Percentiles rank a stretch among this genome's conserved stretches.
These are phyloP conservation scores for Aegilops bicornis DNA, from an alignment of 176 grass and related monocot species.

Conservation along the genomic window DNA sequence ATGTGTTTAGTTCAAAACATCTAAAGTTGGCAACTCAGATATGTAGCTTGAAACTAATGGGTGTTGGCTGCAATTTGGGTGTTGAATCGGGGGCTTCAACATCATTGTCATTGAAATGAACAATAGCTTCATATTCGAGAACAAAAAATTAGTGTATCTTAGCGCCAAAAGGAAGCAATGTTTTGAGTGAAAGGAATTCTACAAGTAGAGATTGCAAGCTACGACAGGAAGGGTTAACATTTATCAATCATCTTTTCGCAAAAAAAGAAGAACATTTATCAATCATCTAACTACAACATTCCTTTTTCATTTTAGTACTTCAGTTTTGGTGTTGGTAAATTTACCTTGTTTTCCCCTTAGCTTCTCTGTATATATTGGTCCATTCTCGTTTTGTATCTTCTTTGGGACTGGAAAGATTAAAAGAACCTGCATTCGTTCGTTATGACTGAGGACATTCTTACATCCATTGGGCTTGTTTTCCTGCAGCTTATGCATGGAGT, in stretches of 20 bases:
- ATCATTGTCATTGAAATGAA: neutral
- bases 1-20: neutral
- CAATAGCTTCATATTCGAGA: neutral
- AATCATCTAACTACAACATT: neutral
- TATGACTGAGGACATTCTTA: slow-evolving; percentile 7
- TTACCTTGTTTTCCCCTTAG: neutral
- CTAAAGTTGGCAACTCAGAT: neutral
- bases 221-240: neutral
- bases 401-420: slow-evolving; percentile 6
- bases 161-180: neutral
- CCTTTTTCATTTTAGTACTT: neutral
- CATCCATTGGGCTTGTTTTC: slow-evolving; percentile 16
- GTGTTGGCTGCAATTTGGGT: neutral
- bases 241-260: neutral
- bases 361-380: neutral
- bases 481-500: slow-evolving; percentile 94
- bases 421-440: neutral
- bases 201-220: neutral
- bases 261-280: neutral
- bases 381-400: neutral
- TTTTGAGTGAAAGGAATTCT: neutral
- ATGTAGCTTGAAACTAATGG: neutral
- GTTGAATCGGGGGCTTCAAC: slow-evolving; percentile 2
- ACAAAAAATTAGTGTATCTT: neutral
- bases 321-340: neutral